Evolutionary conservation across 2,329 filamentous ascomycete species (phyloP).

Genomic region (Escovopsis weberi): DNA sequence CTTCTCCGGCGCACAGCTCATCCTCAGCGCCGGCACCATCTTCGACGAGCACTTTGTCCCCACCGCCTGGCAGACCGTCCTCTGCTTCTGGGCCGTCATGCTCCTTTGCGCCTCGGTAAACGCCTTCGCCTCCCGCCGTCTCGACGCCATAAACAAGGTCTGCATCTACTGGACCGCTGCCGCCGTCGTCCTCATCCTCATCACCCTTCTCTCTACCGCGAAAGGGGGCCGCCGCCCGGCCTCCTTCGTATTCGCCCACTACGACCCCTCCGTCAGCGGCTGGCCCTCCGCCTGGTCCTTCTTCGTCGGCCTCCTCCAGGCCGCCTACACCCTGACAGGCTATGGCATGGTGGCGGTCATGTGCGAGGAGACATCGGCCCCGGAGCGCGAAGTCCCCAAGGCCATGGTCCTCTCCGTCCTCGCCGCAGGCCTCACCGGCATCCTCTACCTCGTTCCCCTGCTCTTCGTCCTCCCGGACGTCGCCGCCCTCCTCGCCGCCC

Average conservation of each 20-base stretch:
- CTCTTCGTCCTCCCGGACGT: slow-evolving; percentile 63
- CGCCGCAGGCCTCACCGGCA: slow-evolving; percentile 50
- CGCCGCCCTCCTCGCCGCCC: slow-evolving; percentile 44
- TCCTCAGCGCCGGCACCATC: slow-evolving; percentile 53
- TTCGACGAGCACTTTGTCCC: slow-evolving; percentile 45
- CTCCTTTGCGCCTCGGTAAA: slow-evolving; percentile 51
- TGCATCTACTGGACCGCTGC: slow-evolving; percentile 61
- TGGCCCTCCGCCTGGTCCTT: slow-evolving; percentile 54
- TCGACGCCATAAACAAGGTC: slow-evolving; percentile 54
- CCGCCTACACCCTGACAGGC: slow-evolving; percentile 28
- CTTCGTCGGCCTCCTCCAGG: slow-evolving; percentile 38
- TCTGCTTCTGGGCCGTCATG: slow-evolving; percentile 58
- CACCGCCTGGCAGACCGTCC: slow-evolving; percentile 56
- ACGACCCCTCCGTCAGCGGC: slow-evolving; percentile 53
- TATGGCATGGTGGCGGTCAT: slow-evolving; percentile 40
- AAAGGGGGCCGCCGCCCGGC: slow-evolving; percentile 44
- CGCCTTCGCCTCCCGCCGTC: slow-evolving; percentile 40
- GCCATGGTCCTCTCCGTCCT: slow-evolving; percentile 53
- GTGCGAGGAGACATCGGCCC: slow-evolving; percentile 47
- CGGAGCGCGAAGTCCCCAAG: slow-evolving; percentile 46
- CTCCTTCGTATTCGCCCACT: slow-evolving; percentile 51
- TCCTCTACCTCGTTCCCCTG: slow-evolving; percentile 53
- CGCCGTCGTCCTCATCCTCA: slow-evolving; percentile 55
- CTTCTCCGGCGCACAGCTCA: slow-evolving; percentile 54
- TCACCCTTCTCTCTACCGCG: slow-evolving; percentile 52